These are phyloP conservation scores for Paramarasmius palmivorus DNA, from an alignment of 1,284 basidiomycete genomes.

Conservation along the genomic window DNA sequence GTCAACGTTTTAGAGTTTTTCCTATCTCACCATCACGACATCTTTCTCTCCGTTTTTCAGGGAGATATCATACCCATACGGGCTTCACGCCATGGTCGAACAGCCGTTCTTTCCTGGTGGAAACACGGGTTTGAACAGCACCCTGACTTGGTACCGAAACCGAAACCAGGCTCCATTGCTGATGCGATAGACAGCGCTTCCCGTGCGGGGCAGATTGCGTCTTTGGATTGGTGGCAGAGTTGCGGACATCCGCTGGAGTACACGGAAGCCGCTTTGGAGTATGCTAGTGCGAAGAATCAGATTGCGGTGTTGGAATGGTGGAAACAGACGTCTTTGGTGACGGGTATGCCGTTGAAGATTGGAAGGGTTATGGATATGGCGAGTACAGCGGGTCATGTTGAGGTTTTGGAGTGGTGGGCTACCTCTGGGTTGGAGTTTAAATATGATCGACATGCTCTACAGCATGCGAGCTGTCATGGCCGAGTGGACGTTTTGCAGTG, in stretches of 20 bases:
- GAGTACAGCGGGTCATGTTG: slow-evolving; percentile 67
- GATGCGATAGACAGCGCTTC: slow-evolving; percentile 75
- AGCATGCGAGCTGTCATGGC: slow-evolving; percentile 77
- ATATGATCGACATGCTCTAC: slow-evolving; percentile 73
- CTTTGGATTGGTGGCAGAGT: slow-evolving; percentile 73
- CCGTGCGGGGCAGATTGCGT: slow-evolving; percentile 60
- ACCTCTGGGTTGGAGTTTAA: slow-evolving; percentile 72
- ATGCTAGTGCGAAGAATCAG: slow-evolving; percentile 73
- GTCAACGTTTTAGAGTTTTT: slow-evolving; percentile 74
- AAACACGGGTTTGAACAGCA: slow-evolving; percentile 61
- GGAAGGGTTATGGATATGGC: slow-evolving; percentile 82
- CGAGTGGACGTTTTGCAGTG: slow-evolving; percentile 79
- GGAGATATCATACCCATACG: slow-evolving; percentile 70
- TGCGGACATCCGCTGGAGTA: slow-evolving; percentile 63
- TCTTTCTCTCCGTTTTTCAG: slow-evolving; percentile 63
- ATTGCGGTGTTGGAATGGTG: slow-evolving; percentile 79
- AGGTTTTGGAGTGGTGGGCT: slow-evolving; percentile 82
- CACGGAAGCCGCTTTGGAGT: slow-evolving; percentile 73
- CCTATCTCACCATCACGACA: slow-evolving; percentile 57
- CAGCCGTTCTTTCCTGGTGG: slow-evolving; percentile 79
- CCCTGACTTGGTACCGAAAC: slow-evolving; percentile 54
- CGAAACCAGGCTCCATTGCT: slow-evolving; percentile 49
- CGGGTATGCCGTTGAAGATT: slow-evolving; percentile 66
- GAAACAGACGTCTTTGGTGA: slow-evolving; percentile 49
- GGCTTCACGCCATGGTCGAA: slow-evolving; percentile 73